Conservation (phyloP, 805 yeast species). For the Saturnispora diversa region DNA sequence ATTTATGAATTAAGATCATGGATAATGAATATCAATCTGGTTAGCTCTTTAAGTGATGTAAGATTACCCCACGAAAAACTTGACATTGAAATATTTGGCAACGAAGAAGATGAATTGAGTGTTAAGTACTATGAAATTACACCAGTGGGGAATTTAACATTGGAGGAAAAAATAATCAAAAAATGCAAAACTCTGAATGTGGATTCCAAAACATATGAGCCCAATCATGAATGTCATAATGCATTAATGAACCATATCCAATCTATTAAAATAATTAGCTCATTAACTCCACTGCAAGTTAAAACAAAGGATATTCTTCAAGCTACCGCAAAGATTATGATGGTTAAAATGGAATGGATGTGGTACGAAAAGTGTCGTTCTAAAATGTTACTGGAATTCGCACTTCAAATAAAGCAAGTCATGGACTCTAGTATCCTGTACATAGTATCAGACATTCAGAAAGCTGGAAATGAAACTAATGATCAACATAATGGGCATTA, state of each 20-base stretch:
- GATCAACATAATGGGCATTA: not conserved
- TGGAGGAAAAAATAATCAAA: conserved; percentile 31
- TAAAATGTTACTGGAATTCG: conserved; percentile 1
- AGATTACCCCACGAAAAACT: conserved; percentile 19
- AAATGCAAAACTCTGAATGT: conserved; percentile 27
- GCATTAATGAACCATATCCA: conserved; percentile 33
- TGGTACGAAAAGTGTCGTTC: conserved; percentile 39
- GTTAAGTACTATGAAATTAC: conserved; percentile 18
- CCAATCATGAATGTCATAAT: conserved; percentile 7
- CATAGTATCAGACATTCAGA: not conserved
- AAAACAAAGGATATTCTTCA: conserved; percentile 45
- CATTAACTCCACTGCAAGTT: conserved; percentile 47
- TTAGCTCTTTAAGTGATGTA: conserved; percentile 35
- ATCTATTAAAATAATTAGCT: conserved; percentile 33
- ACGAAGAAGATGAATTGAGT: conserved; percentile 14
- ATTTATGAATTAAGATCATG: conserved; percentile 47
- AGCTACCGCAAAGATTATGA: conserved; percentile 38
- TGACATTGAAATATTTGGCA: conserved; percentile 25
- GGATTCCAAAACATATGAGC: not conserved
- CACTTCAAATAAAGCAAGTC: conserved; percentile 28
- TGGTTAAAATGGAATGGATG: conserved; percentile 49
- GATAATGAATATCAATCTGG: conserved; percentile 49
- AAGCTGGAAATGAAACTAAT: not conserved
- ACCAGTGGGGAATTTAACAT: conserved; percentile 17
- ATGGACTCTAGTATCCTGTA: conserved; percentile 13